Evolutionary conservation across 2,329 filamentous ascomycete genomes (phyloP).

Genomic region (Chaetomium strumarium): DNA sequence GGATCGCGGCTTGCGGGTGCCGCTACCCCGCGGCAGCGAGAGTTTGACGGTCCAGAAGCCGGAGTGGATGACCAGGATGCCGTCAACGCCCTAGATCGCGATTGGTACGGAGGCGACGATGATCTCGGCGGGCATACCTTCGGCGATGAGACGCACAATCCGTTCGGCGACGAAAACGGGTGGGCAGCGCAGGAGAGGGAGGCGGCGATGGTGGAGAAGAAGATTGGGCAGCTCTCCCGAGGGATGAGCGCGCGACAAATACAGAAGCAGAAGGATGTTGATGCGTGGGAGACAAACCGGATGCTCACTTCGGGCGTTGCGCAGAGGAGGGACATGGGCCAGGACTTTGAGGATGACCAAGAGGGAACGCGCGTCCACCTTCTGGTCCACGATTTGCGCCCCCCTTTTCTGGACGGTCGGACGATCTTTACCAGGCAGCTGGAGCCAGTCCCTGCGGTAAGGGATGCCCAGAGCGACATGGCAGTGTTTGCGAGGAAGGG

Average conservation of each 20-base stretch:
- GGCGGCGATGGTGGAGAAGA: conserved; percentile 70
- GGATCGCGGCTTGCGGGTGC: conserved; percentile 29
- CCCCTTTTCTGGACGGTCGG: conserved; percentile 89
- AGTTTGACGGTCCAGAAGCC: conserved; percentile 58
- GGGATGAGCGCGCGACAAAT: conserved; percentile 66
- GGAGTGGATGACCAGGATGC: conserved; percentile 60
- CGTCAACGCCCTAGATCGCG: conserved; percentile 68
- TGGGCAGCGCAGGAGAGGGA: conserved; percentile 70
- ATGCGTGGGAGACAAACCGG: conserved; percentile 97
- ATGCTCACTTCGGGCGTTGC: conserved; percentile 97
- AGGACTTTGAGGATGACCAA: conserved; percentile 84
- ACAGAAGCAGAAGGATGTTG: conserved; percentile 88
- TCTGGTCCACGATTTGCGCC: conserved; percentile 86
- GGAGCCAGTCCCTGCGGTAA: conserved; percentile 87
- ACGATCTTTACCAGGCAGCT: conserved; percentile 97
- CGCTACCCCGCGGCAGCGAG: conserved; percentile 45
- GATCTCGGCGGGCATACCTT: conserved; percentile 79
- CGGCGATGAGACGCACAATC: conserved; percentile 89
- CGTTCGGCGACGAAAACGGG: conserved; percentile 72
- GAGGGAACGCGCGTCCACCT: conserved; percentile 86
- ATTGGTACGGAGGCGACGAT: conserved; percentile 90
- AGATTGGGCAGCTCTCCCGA: conserved; percentile 56
- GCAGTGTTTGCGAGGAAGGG: conserved; percentile 95
- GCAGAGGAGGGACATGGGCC: conserved; percentile 74
- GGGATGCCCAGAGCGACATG: conserved; percentile 96